Evolutionary conservation across 2,329 filamentous ascomycete genomes (phyloP), one percentile per base, ranked within the genome.

Genomic region (Myriosclerotinia duriaeana): DNA sequence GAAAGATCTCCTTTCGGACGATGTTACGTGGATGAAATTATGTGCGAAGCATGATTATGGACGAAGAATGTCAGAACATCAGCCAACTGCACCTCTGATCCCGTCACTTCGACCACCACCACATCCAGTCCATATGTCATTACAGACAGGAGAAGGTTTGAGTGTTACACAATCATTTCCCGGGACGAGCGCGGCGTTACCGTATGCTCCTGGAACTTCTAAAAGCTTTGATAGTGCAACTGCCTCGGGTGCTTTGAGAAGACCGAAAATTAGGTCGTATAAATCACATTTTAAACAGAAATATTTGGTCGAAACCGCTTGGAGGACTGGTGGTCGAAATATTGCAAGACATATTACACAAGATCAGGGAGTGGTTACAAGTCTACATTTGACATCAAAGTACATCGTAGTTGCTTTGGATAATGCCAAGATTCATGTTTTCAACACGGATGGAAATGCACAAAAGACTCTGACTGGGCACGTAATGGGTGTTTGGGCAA

Each of bases 401-500:
- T 98, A 98, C 79, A 98, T 99, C 74, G 93, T 99, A 58, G 93
- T 98, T 70, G 95, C 95, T 60, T 85, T 99, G 69, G 95, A 99
- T 81, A 99, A 98, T 78, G 94, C 95, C 48, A 96, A 96, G 81
- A 99, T 99, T 55, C 95, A 99, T 78, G 93, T 99, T 36, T 99
- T 98, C 76, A 92, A 98, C 77, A 93, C 92, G 0, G 87, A 95
- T 71, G 95, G 95, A 44, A 89, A 93, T 72, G 88, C 92, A 70
- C 88, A 96, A 73, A 92, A 93, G 77, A 97, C 92, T 2, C 81
- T 99, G 38, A 90, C 95, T 75, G 95, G 95, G 14, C 95, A 99
- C 80, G 91, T 98, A 54, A 99, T 99, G 95, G 95, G 95, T 52
- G 95, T 99, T 26, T 99, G 95, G 95, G 95, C 95, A 59, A 98